Evolutionary conservation across 108 stramenopile species (phyloP).

Genomic region (Phaeodactylum tricornutum): DNA sequence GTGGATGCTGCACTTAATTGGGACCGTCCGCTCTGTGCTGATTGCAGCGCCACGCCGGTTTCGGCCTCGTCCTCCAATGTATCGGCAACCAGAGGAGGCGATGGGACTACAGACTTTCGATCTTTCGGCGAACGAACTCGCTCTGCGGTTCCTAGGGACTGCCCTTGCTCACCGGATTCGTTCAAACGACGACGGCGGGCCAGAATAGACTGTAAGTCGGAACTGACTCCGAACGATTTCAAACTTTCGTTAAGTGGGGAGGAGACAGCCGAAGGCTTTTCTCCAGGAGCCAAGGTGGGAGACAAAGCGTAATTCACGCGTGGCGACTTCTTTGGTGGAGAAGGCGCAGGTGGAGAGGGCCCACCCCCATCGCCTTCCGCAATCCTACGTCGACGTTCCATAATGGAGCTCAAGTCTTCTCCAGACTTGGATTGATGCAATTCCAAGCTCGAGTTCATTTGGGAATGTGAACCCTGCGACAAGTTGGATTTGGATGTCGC

Average conservation of each 20-base stretch:
- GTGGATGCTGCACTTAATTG: too few species aligned
- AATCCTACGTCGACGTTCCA: constrained; percentile 8
- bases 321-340: background rate
- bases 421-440: background rate
- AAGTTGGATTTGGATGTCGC: too few species aligned
- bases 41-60: too few species aligned
- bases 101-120: too few species aligned
- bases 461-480: too few species aligned
- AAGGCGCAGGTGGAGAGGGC: background rate
- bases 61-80: too few species aligned
- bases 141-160: too few species aligned
- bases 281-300: background rate
- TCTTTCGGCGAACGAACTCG: too few species aligned
- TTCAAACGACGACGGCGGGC: background rate
- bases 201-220: background rate
- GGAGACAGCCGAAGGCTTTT: background rate
- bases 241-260: constrained; percentile 1
- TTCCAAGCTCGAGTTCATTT: background rate
- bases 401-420: constrained; percentile 5
- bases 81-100: too few species aligned
- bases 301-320: background rate
- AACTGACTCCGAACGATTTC: constrained; percentile 1
- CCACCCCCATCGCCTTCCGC: constrained; percentile 5
- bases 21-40: too few species aligned
- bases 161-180: too few species aligned